Conservation (phyloP, 768 basidiomycete genomes). For the Sarcodon sp. region DNA sequence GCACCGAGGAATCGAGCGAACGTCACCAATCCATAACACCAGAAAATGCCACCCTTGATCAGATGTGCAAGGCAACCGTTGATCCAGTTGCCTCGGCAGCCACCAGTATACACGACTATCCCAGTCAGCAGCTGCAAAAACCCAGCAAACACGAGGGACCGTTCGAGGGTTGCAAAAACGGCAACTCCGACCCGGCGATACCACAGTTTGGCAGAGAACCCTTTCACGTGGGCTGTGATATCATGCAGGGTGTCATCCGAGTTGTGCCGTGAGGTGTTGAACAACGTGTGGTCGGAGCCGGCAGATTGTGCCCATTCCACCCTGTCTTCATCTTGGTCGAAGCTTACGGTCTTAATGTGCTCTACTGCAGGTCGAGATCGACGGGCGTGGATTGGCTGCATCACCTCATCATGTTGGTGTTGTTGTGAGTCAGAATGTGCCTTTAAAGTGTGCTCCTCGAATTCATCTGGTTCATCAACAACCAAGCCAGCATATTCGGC, state of each 20-base stretch:
- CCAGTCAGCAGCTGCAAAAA: slow-evolving; percentile 58
- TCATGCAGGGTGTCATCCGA: slow-evolving; percentile 51
- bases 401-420: slow-evolving; percentile 4
- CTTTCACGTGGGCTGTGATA: slow-evolving; percentile 3
- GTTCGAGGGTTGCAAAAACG: slow-evolving; percentile 43
- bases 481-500: slow-evolving; percentile 52
- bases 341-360: slow-evolving; percentile 2
- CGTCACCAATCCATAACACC: slow-evolving; percentile 77
- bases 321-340: slow-evolving; percentile 16
- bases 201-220: slow-evolving; percentile 4
- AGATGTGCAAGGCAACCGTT: slow-evolving; percentile 85
- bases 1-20: slow-evolving; percentile 95
- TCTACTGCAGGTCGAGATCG: slow-evolving; percentile 1
- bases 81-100: slow-evolving; percentile 64
- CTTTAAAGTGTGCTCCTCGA: slow-evolving; percentile 32
- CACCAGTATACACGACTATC: slow-evolving; percentile 74
- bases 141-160: slow-evolving; percentile 57
- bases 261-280: slow-evolving; percentile 5
- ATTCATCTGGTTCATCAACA: slow-evolving; percentile 33
- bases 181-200: slow-evolving; percentile 29
- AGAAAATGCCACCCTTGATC: slow-evolving; percentile 92
- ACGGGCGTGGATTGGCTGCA: slow-evolving; percentile 13
- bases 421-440: slow-evolving; percentile 1
- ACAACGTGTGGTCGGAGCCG: slow-evolving; percentile 20
- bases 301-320: slow-evolving; percentile 45